Conservation (phyloP, 352 stramenopile species). For the Pythium phragmitis region DNA sequence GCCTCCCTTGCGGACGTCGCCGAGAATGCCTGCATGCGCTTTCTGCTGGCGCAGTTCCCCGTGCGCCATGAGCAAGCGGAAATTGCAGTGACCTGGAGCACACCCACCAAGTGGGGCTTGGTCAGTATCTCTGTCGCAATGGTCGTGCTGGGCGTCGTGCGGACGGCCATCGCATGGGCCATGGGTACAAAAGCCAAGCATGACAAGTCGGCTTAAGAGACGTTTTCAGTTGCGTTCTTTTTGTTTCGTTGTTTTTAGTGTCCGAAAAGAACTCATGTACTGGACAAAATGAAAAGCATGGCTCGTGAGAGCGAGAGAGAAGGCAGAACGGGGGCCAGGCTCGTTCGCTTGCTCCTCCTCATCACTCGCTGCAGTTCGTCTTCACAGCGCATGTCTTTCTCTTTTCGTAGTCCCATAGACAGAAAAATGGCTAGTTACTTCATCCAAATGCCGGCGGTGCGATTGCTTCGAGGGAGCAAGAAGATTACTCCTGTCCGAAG, state of each 20-base stretch:
- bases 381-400: background rate
- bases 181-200: background rate
- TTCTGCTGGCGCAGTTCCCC: slow-evolving; percentile 43
- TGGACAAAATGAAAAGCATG: background rate
- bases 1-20: slow-evolving; percentile 35
- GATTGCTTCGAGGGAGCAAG: background rate
- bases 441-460: slow-evolving; percentile 12
- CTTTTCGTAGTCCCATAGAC: slow-evolving; percentile 25
- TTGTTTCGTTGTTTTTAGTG: background rate
- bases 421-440: slow-evolving; percentile 33
- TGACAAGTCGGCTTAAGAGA: background rate
- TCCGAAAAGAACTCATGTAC: background rate
- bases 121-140: slow-evolving; percentile 8
- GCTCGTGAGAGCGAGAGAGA: background rate
- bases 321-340: background rate
- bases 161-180: background rate
- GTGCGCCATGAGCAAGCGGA: slow-evolving; percentile 29
- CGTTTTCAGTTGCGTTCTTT: background rate
- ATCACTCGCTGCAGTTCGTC: background rate
- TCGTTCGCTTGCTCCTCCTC: background rate
- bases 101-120: slow-evolving; percentile 38
- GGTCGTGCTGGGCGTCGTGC: slow-evolving; percentile 4
- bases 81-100: slow-evolving; percentile 31
- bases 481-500: slow-evolving; percentile 87
- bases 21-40: slow-evolving; percentile 45